phyloP scores from a whole-genome alignment of 2,329 filamentous ascomycete species.

The Microdochium nivale region DNA sequence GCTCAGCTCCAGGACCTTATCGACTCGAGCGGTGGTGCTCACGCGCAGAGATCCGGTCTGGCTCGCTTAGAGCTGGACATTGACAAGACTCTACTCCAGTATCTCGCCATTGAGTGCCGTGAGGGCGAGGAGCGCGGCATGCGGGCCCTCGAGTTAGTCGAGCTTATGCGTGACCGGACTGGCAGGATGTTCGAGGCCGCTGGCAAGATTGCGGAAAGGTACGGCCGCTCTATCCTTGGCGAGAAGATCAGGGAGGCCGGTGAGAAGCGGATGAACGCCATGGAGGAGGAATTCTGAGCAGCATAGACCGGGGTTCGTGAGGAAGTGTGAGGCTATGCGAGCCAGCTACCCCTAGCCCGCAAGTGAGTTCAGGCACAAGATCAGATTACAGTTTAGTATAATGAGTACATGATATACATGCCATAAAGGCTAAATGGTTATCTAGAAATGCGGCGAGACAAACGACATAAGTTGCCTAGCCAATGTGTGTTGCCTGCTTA shows the following conservation, averaged over 20 bases:
- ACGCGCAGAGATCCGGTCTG: slow-evolving; percentile 58
- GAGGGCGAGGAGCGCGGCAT: slow-evolving; percentile 90
- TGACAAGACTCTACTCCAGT: slow-evolving; percentile 82
- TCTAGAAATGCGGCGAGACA: too few relatives aligned
- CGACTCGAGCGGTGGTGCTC: slow-evolving; percentile 54
- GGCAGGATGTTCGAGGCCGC: slow-evolving; percentile 91
- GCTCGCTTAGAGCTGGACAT: slow-evolving; percentile 70
- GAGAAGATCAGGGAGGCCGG: slow-evolving; percentile 87
- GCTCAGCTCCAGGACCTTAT: slow-evolving; percentile 70
- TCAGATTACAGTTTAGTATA: too few relatives aligned
- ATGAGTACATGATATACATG: too few relatives aligned
- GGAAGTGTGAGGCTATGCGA: neutral
- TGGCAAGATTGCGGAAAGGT: slow-evolving; percentile 79
- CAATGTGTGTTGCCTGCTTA: too few relatives aligned
- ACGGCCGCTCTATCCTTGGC: slow-evolving; percentile 68
- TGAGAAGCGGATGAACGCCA: slow-evolving; percentile 33
- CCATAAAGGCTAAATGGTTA: too few relatives aligned
- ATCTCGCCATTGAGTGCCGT: slow-evolving; percentile 82
- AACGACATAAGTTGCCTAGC: too few relatives aligned
- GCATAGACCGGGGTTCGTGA: neutral
- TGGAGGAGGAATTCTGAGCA: neutral
- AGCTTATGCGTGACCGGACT: slow-evolving; percentile 72
- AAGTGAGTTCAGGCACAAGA: too few relatives aligned
- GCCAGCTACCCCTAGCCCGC: too few relatives aligned
- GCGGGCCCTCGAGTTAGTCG: slow-evolving; percentile 87